These are phyloP conservation scores for Dryadomyces quercivorus DNA, from an alignment of 2,329 filamentous ascomycete genomes.

Conservation along the genomic window DNA sequence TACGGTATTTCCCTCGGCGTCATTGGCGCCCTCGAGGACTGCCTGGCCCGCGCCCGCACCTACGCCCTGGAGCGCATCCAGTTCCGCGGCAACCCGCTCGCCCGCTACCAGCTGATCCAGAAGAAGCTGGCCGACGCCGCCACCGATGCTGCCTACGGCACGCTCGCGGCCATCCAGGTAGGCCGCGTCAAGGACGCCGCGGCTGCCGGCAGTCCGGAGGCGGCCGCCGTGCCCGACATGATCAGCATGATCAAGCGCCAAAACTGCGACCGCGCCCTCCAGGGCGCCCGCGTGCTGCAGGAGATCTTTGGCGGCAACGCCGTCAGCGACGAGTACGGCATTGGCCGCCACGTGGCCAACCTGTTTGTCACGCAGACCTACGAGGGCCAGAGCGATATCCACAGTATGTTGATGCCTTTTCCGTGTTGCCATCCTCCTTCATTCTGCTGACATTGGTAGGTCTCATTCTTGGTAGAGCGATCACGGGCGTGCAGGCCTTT, in stretches of 20 bases:
- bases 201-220: constrained; percentile 53
- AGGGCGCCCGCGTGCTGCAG: constrained; percentile 69
- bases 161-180: constrained; percentile 82
- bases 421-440: not conserved
- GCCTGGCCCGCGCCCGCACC: constrained; percentile 63
- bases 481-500: constrained; percentile 59
- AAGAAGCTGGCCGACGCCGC: constrained; percentile 92
- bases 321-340: constrained; percentile 93
- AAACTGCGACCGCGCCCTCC: constrained; percentile 85
- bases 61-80: constrained; percentile 92
- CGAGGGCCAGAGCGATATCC: constrained; percentile 96
- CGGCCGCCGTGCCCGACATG: constrained; percentile 82
- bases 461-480: constrained; percentile 54
- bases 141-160: constrained; percentile 84
- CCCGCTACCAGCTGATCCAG: constrained; percentile 93
- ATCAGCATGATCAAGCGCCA: constrained; percentile 94
- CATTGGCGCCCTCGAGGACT: constrained; percentile 90
- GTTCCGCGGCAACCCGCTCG: constrained; percentile 90
- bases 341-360: constrained; percentile 90
- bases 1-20: constrained; percentile 91
- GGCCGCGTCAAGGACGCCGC: constrained; percentile 76
- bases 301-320: constrained; percentile 97
- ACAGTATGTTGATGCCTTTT: constrained; percentile 49
- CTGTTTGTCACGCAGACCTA: constrained; percentile 97
- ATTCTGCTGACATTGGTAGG: constrained; percentile 21